Base-by-base conservation (phyloP, 1,139 yeast genomes). In the Sugiyamaella sp. region DNA sequence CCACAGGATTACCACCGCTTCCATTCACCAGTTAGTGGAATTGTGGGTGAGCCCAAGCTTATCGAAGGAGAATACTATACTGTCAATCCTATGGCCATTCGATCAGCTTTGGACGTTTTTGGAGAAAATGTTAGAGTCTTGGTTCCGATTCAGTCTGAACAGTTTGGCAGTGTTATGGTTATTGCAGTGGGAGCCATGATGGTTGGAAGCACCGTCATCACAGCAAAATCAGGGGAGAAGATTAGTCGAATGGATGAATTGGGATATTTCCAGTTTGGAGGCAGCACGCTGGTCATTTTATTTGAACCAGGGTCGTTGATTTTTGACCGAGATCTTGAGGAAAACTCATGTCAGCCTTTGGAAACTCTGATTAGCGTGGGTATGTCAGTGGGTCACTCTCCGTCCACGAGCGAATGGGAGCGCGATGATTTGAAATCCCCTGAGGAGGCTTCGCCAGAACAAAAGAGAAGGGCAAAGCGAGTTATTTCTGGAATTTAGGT, bases 1-100 rank as follows among this genome's bases (percentile, higher is more conserved):
- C 99, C 99, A 0, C 99, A 93, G 68, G 99, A 93, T 68, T 93
- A 93, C 66, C 99, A 93, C 68, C 74, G 99, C 42, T 91, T 93
- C 71, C 99, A 93, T 68, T 79, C 84, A 12, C 97, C 98, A 0
- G 91, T 91, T 1, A 80, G 80, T 56, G 98, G 97, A 1, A 68
- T 67, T 0, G 71, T 93, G 41, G 87, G 86, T 0, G 75, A 80
- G 55, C 85, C 95, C 25, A 77, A 77, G 54, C 77, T 75, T 58
- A 86, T 93, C 43, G 86, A 82, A 42, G 99, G 98, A 0, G 95
- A 90, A 63, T 93, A 93, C 68, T 93, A 89, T 67, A 93, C 98
- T 0, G 99, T 93, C 10, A 93, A 93, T 65, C 98, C 98, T 1
- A 93, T 93, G 97, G 98, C 98, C 0, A 80, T 93, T 45, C 74